phyloP scores from a whole-genome alignment of 139 green algal genomes.

The Haematococcus sp. region DNA sequence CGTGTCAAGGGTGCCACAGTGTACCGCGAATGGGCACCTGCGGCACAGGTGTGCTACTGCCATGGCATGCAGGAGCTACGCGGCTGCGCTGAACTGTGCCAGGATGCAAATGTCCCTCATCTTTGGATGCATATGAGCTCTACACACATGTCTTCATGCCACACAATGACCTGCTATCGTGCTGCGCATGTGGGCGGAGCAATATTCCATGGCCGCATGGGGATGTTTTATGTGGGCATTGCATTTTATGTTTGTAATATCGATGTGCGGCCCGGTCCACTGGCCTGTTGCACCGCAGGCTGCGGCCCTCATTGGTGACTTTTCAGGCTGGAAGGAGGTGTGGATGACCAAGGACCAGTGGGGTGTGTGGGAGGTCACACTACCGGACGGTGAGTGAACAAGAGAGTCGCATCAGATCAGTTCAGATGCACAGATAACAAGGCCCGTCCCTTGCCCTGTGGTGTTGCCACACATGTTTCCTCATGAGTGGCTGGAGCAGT shows the following conservation, averaged over 20 bases:
- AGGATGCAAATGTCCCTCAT: background rate
- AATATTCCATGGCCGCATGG: too few species aligned
- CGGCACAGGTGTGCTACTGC: constrained; percentile 38
- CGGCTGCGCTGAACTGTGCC: too few species aligned
- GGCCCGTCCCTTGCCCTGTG: too few species aligned
- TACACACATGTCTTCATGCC: background rate
- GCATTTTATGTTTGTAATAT: too few species aligned
- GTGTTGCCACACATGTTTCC: too few species aligned
- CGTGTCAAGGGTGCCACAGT: constrained; percentile 49
- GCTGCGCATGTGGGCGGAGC: background rate
- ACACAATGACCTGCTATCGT: background rate
- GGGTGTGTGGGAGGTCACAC: constrained; percentile 72
- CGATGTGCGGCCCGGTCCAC: too few species aligned
- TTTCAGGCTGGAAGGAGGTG: constrained; percentile 9
- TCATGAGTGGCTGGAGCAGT: too few species aligned
- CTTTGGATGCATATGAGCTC: background rate
- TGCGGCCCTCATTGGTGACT: constrained; percentile 67
- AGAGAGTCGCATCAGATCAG: too few species aligned
- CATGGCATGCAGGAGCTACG: too few species aligned
- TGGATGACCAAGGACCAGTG: constrained; percentile 76
- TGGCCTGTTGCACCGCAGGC: constrained; percentile 78
- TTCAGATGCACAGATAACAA: too few species aligned
- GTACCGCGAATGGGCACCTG: constrained; percentile 91
- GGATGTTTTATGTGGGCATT: too few species aligned
- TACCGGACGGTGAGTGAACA: constrained; percentile 59